A percentile compares a stretch with the other conserved stretches of the same genome.
Conservation (phyloP, 2,329 filamentous ascomycete species). For the Exophiala phaeomuriformis region DNA sequence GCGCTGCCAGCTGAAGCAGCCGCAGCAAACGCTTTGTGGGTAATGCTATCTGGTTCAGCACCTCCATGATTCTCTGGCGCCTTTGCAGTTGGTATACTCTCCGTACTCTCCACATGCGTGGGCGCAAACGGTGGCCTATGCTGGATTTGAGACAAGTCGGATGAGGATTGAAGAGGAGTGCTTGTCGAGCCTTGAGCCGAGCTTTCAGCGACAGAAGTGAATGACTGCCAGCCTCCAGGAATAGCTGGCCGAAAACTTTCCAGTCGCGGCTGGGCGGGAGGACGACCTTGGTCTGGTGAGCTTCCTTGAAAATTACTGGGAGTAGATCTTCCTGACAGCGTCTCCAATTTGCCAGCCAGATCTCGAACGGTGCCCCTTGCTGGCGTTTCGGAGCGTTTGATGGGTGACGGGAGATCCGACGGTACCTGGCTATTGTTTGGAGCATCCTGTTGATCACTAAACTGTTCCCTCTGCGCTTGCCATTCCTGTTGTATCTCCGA, state of each 20-base stretch:
- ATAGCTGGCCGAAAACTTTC: constrained; percentile 46
- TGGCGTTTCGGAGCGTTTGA: constrained; percentile 39
- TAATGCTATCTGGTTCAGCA: constrained; percentile 7
- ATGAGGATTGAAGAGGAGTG: constrained; percentile 2
- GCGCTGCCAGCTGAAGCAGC: constrained; percentile 43
- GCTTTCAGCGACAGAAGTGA: constrained; percentile 29
- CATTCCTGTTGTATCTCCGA: constrained; percentile 20
- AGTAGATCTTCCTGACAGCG: constrained; percentile 27
- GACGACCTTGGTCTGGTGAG: constrained; percentile 9
- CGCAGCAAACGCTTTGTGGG: constrained; percentile 34
- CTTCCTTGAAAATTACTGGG: constrained; percentile 15
- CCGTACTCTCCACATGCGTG: constrained; percentile 15
- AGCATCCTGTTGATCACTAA: constrained; percentile 6
- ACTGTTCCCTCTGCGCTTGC: constrained; percentile 11
- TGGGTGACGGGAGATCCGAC: constrained; percentile 7
- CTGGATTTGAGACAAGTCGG: not conserved
- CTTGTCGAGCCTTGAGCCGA: constrained; percentile 5
- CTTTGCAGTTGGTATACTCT: constrained; percentile 24
- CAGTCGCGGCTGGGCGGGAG: constrained; percentile 27
- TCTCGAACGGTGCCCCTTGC: constrained; percentile 46
- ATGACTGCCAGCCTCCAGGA: constrained; percentile 50
- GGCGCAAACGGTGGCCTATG: constrained; percentile 5
- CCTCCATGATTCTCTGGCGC: constrained; percentile 8
- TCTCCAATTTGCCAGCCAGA: constrained; percentile 45
- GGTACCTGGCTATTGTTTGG: constrained; percentile 1